phyloP scores from a whole-genome alignment of 768 basidiomycete species.

The Arthromyces matolae region DNA sequence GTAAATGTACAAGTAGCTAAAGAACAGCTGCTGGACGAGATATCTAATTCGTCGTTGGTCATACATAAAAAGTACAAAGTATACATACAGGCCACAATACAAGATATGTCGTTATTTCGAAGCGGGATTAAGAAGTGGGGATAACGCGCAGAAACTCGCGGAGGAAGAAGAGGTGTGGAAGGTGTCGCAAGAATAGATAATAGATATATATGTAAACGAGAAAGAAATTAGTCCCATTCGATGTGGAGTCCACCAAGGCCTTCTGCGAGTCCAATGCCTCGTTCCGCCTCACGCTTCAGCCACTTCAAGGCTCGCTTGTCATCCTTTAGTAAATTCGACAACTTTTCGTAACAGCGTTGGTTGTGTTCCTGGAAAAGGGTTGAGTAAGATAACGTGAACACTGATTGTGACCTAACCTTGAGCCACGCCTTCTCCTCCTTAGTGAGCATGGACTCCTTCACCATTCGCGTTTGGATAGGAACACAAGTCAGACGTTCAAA shows the following conservation, averaged over 20 bases:
- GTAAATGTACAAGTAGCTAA: too few species aligned
- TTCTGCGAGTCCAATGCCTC: constrained; percentile 69
- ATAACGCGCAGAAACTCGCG: too few species aligned
- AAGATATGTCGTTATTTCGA: too few species aligned
- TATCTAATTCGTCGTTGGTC: too few species aligned
- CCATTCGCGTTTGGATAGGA: constrained; percentile 89
- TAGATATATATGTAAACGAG: not conserved
- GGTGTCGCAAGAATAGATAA: constrained; percentile 10
- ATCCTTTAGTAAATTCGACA: constrained; percentile 64
- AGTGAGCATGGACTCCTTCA: constrained; percentile 78
- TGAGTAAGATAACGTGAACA: constrained; percentile 3
- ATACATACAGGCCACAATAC: too few species aligned
- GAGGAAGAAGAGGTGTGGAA: not conserved
- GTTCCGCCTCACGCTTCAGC: constrained; percentile 73
- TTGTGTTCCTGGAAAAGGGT: constrained; percentile 65
- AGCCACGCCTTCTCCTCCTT: constrained; percentile 88
- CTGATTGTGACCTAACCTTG: constrained; percentile 53
- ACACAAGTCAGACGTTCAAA: constrained; percentile 94
- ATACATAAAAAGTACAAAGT: too few species aligned
- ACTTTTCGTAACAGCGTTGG: constrained; percentile 58
- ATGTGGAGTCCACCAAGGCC: constrained; percentile 70
- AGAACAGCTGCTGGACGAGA: too few species aligned
- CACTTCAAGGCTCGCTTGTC: constrained; percentile 81
- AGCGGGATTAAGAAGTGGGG: not conserved
- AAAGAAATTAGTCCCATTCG: constrained; percentile 66